These are phyloP conservation scores for Termitomyces sp. DNA, from an alignment of 768 basidiomycete species.

Conservation along the genomic window DNA sequence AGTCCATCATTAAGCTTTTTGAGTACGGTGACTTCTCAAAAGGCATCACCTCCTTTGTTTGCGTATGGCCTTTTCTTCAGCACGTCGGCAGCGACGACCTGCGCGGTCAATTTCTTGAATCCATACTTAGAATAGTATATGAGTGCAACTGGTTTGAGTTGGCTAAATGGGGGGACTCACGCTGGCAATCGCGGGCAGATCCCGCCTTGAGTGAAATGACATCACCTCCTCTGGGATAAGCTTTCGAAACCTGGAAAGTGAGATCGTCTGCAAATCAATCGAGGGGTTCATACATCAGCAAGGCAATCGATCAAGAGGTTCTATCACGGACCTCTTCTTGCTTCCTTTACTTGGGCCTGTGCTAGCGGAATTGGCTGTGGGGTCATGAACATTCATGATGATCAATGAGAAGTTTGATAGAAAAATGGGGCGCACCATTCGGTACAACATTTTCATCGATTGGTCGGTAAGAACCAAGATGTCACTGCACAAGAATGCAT, in stretches of 20 bases:
- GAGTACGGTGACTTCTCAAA: neutral
- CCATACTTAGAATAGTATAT: conserved; percentile 18
- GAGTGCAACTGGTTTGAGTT: neutral
- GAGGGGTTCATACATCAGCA: neutral
- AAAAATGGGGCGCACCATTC: conserved; percentile 53
- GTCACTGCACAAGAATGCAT: conserved; percentile 83
- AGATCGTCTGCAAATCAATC: conserved; percentile 48
- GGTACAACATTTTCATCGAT: conserved; percentile 63
- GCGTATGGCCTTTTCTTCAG: conserved; percentile 26
- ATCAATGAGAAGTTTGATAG: neutral
- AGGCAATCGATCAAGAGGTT: neutral
- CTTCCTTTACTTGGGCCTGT: conserved; percentile 57
- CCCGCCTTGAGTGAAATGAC: conserved; percentile 46
- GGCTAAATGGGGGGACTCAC: conserved; percentile 4
- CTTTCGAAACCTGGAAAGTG: conserved; percentile 61
- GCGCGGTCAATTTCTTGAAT: conserved; percentile 31
- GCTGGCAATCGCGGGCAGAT: conserved; percentile 15
- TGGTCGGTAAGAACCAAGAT: conserved; percentile 85
- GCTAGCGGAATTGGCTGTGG: conserved; percentile 70
- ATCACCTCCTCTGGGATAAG: conserved; percentile 75
- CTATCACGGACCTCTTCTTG: conserved; percentile 41
- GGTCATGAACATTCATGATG: neutral
- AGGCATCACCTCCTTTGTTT: conserved; percentile 14
- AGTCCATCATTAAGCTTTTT: too few relatives aligned
- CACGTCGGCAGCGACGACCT: conserved; percentile 28